Evolutionary conservation across 2,329 filamentous ascomycete genomes (phyloP), one percentile per base, ranked within the genome.

Genomic region (Colletotrichum sp.): DNA sequence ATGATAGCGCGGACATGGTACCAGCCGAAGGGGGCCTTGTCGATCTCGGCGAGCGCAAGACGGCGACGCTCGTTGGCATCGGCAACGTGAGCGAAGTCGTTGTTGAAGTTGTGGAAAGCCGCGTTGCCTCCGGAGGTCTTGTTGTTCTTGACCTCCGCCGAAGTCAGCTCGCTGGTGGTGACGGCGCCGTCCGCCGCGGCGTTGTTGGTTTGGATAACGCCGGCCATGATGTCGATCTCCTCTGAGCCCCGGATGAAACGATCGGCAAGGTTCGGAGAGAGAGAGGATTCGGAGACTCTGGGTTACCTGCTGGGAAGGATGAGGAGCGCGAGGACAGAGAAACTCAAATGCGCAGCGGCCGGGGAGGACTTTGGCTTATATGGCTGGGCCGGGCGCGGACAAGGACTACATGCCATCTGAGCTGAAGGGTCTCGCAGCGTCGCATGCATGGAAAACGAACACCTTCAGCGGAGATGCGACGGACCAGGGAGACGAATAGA

Each of bases 11-110:
- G 91, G 74, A 96, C 91, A 81, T 97, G 95, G 82, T 96, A 95
- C 94, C 94, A 96, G 81, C 94, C 93, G 76, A 96, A 96, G 5
- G 93, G 93, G 12, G 94, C 94, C 86, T 93, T 93, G 87, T 96
- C 94, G 79, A 96, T 93, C 84, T 96, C 93, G 48, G 94, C 94
- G 68, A 97, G 93, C 56, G 95, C 95, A 36, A 95, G 91, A 77
- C 94, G 91, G 78, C 95, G 90, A 71, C 94, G 93, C 88, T 96
- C 94, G 79, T 95, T 95, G 76, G 94, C 91, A 82, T 96, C 94
- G 76, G 90, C 87, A 79, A 93, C 80, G 79, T 91, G 88, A 38
- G 86, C 76, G 79, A 93, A 94, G 83, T 94, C 92, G 82, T 94
- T 94, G 87, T 95, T 90, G 85, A 93, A 95, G 87, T 95, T 95